Conservation (phyloP, 768 basidiomycete genomes). For the Postia placenta region DNA sequence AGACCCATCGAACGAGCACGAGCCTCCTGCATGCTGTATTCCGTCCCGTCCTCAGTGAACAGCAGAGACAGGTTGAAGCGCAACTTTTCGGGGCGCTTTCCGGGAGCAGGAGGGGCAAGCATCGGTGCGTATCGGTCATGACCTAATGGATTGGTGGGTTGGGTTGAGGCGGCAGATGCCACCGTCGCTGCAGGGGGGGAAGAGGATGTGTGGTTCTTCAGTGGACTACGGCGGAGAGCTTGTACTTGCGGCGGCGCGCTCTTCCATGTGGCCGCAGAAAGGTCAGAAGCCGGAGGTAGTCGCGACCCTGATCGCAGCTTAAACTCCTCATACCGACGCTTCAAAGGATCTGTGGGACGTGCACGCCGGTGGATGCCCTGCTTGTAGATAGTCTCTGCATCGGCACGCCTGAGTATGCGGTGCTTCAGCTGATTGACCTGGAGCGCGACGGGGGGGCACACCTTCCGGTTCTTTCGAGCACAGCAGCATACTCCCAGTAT, state of each 20-base stretch:
- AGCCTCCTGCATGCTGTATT: constrained; percentile 83
- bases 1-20: constrained; percentile 78
- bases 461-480: constrained; percentile 74
- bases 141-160: constrained; percentile 7
- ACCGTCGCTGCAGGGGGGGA: constrained; percentile 10
- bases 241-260: constrained; percentile 16
- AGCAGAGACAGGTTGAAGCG: constrained; percentile 64
- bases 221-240: constrained; percentile 27
- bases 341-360: constrained; percentile 78
- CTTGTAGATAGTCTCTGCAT: constrained; percentile 78
- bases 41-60: constrained; percentile 69
- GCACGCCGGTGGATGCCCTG: constrained; percentile 79
- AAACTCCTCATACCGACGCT: constrained; percentile 77
- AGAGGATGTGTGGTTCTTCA: constrained; percentile 29
- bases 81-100: constrained; percentile 66
- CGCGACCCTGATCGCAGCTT: constrained; percentile 41
- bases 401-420: constrained; percentile 57
- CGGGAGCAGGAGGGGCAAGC: constrained; percentile 62
- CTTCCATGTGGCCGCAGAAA: constrained; percentile 15
- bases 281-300: constrained; percentile 10
- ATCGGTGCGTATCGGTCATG: constrained; percentile 61
- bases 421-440: background rate
- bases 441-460: constrained; percentile 34
- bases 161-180: background rate
- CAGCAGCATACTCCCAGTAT: constrained; percentile 87